These are phyloP conservation scores for Russula sp. DNA, from an alignment of 768 basidiomycete genomes.

Conservation along the genomic window DNA sequence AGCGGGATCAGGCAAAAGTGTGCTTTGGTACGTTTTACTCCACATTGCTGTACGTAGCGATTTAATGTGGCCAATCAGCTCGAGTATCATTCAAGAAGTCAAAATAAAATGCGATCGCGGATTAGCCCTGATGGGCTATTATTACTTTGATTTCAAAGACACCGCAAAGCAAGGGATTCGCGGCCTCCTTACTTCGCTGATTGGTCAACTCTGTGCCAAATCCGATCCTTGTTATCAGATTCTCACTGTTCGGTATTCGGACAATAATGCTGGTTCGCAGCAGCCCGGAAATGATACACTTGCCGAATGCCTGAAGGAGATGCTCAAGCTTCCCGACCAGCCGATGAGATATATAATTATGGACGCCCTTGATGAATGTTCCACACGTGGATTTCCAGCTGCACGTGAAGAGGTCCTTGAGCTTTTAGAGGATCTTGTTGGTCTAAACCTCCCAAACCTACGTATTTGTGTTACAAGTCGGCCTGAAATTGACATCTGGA, in stretches of 20 bases:
- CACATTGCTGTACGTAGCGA: background rate
- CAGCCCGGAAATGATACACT: background rate
- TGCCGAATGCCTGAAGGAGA: background rate
- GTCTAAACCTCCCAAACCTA: background rate
- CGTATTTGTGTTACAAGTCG: constrained; percentile 7
- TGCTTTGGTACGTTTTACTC: background rate
- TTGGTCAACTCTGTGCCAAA: background rate
- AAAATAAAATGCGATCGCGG: background rate
- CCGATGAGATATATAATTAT: background rate
- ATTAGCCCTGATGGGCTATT: background rate
- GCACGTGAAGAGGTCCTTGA: constrained; percentile 1
- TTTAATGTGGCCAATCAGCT: background rate
- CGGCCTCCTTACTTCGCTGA: constrained; percentile 1
- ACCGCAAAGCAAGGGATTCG: background rate
- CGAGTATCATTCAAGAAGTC: background rate
- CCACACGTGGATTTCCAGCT: background rate
- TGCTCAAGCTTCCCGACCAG: background rate
- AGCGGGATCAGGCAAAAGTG: constrained; percentile 10
- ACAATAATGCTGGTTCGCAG: background rate
- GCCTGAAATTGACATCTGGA: background rate
- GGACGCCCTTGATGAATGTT: constrained; percentile 12
- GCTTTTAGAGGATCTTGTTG: background rate
- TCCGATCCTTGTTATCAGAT: background rate
- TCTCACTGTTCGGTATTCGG: background rate
- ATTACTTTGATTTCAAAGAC: constrained; percentile 2